phyloP scores from a whole-genome alignment of 805 yeast species.

The Monosporozyma unispora region DNA sequence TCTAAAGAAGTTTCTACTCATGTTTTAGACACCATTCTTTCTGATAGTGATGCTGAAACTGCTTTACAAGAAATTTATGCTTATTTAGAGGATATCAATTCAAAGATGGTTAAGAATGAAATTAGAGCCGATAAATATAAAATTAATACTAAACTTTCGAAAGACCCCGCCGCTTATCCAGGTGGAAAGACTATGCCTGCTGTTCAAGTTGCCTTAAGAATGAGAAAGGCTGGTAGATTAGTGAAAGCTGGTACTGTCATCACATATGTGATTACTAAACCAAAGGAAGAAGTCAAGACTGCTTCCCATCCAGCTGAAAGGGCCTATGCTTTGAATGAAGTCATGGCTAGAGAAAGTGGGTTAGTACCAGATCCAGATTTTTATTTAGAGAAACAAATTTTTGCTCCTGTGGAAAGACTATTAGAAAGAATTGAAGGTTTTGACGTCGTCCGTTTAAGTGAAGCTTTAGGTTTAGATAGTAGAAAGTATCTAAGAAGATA shows the following conservation, averaged over 20 bases:
- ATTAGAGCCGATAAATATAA: constrained; percentile 59
- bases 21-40: constrained; percentile 61
- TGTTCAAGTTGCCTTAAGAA: constrained; percentile 81
- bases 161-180: constrained; percentile 80
- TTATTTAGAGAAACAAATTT: constrained; percentile 80
- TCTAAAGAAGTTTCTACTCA: constrained; percentile 80
- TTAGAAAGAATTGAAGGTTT: constrained; percentile 80
- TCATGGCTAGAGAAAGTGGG: constrained; percentile 41
- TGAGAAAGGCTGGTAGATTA: constrained; percentile 75
- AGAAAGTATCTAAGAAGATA: constrained; percentile 42
- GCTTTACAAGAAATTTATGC: constrained; percentile 64
- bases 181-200: constrained; percentile 77
- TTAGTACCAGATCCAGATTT: constrained; percentile 66
- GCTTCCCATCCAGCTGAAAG: constrained; percentile 49
- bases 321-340: constrained; percentile 74
- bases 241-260: constrained; percentile 85
- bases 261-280: constrained; percentile 65
- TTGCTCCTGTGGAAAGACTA: constrained; percentile 84
- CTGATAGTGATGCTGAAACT: constrained; percentile 67
- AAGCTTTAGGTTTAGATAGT: constrained; percentile 68
- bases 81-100: constrained; percentile 54
- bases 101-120: constrained; percentile 49
- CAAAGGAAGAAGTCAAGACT: constrained; percentile 25
- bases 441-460: constrained; percentile 71
- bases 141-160: constrained; percentile 81